Evolutionary conservation across 169 alveolate species (phyloP), one percentile per base, ranked within the genome.

Genomic region (Eimeria necatrix): DNA sequence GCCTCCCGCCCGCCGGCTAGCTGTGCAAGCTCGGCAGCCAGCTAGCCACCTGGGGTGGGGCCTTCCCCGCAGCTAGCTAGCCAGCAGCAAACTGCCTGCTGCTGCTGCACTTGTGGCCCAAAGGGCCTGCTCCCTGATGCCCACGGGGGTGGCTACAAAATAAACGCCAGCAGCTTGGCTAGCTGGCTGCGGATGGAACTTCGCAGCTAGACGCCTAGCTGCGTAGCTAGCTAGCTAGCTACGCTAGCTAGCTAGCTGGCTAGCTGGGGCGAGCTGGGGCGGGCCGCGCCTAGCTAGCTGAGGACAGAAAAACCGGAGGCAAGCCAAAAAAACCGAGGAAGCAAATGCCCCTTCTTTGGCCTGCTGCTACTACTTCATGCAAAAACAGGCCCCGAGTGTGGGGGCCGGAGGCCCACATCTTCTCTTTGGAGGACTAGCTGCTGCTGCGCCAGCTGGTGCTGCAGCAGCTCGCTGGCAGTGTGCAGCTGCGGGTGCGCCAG

Each of bases 401-500:
- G 41, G 41, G 41, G 41, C 41, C 41, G 41, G 41, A 32, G 41
- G 41, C 2, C 41, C 41, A 14, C 68, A 18, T 56, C 68, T 18
- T 56, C 68, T 18, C 20, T 56, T 14, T 56, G 68, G 22, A 56
- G 68, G 22, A 56, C 68, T 18, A 56, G 83, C 83, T 73, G 83
- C 83, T 73, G 83, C 52, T 73, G 74, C 74, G 18, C 46, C 74
- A 20, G 74, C 74, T 64, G 74, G 46, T 64, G 26, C 22, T 64
- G 22, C 74, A 18, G 52, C 83, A 22, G 56, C 20, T 32, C 41
- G 41, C 41, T 32, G 41, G 41, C 41, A 32, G 41, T 32, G 41
- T 32, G 41, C 41, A 56, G 83, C 83, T 73, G 83, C 83, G 18
- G 83, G 22, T 73, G 74, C 74, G 18, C 46, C 74, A 20, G 74